Base-by-base conservation (phyloP, 2,329 filamentous ascomycete species). In the Ceratocystis papillata region DNA sequence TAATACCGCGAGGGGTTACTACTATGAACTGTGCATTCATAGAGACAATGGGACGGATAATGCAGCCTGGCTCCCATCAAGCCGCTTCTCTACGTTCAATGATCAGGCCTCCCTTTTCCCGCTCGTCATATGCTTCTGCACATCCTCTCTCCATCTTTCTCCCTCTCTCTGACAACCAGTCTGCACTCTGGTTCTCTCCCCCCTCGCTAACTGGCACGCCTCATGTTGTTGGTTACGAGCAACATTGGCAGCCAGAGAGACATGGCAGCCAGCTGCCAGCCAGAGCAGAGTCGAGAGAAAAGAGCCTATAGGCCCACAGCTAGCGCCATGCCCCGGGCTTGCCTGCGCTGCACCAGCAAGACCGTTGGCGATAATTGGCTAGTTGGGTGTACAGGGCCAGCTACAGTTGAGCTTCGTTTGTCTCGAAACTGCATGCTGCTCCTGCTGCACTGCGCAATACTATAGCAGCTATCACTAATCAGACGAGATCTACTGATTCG, bases 161-260 rank as follows among this genome's bases (percentile, higher is more conserved):
- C 2, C n/a, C 33, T 3, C 12, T 59, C 25, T 4, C 25, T 30
- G 25, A 4, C 53, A 17, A 17, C 53, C 53, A 37, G 3, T 30
- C 25, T 59, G 28, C 53, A 1, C 28, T 30, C 20, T 2, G 20
- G 8, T 12, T 25, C 22, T 17, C 8, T 25, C 48, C 53, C 28
- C 17, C 53, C 46, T 63, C 62, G 62, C 62, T 63, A 63, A 55
- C 46, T 63, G 45, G 50, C 28, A 63, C 62, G 33, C 62, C 62
- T 41, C 46, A 33, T 33, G 22, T 37, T 15, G 46, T 8, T 53
- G 20, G 48, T 53, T 53, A 53, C 48, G 48, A 53, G 48, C 48
- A 25, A 37, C 12, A 25, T 25, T 5, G 20, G 25, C 20, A 53
- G 20, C 10, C 22, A 25, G 20, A 53, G 48, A 53, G 10, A 55